phyloP scores from a whole-genome alignment of 2,329 filamentous ascomycete species.

The Nannizzia gypsea region DNA sequence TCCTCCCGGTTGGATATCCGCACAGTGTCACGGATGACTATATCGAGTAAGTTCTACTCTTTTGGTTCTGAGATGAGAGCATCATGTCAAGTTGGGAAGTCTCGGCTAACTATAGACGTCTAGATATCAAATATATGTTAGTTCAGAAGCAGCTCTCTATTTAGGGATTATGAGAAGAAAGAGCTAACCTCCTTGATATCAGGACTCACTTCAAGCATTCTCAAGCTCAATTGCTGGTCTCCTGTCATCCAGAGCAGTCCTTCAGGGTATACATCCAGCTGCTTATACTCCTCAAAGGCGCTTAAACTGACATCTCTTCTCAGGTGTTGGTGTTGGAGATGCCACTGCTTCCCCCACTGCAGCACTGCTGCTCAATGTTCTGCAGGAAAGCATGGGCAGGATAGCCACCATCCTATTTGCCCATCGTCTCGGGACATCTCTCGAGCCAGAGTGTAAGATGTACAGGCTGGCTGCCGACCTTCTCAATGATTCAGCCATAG shows the following conservation, averaged over 20 bases:
- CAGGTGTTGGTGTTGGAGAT: slow-evolving; percentile 72
- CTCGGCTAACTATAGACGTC: background rate
- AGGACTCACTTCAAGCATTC: slow-evolving; percentile 34
- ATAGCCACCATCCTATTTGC: slow-evolving; percentile 73
- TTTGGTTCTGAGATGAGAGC: slow-evolving; percentile 12
- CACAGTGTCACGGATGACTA: slow-evolving; percentile 80
- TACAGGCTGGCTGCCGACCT: slow-evolving; percentile 79
- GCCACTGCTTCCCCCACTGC: slow-evolving; percentile 65
- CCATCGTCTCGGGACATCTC: slow-evolving; percentile 44
- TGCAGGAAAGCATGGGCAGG: slow-evolving; percentile 70
- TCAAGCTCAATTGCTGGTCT: slow-evolving; percentile 39
- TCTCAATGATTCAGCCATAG: slow-evolving; percentile 75
- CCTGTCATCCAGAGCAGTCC: slow-evolving; percentile 68
- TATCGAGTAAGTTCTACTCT: slow-evolving; percentile 45
- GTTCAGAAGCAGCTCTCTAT: slow-evolving; percentile 16
- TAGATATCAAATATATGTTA: slow-evolving; percentile 52
- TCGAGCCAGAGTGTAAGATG: slow-evolving; percentile 83
- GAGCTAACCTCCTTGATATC: background rate
- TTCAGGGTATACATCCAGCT: slow-evolving; percentile 47
- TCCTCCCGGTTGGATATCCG: slow-evolving; percentile 79
- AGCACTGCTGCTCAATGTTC: slow-evolving; percentile 68
- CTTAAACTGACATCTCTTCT: slow-evolving; percentile 7
- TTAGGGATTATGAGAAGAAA: background rate
- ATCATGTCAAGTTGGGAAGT: background rate
- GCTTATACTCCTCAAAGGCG: background rate